Conservation (phyloP, 805 yeast genomes). For the Starmerella scarabaei region DNA sequence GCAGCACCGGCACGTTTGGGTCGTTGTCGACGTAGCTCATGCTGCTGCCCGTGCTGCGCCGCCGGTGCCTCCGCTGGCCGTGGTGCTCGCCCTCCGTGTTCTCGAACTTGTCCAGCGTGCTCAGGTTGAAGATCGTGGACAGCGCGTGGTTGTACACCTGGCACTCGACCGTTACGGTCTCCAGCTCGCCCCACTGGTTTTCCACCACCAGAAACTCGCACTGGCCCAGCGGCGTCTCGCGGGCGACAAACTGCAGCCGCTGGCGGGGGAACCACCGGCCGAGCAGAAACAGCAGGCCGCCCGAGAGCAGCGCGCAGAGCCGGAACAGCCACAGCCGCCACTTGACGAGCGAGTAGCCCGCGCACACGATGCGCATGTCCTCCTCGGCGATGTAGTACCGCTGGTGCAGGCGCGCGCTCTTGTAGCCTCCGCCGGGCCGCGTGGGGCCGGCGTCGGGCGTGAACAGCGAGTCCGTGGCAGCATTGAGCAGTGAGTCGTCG, state of each 20-base stretch:
- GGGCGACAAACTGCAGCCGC: conserved; percentile 35
- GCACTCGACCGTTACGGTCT: conserved; percentile 43
- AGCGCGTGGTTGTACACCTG: conserved; percentile 57
- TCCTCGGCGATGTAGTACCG: conserved; percentile 90
- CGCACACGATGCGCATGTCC: conserved; percentile 86
- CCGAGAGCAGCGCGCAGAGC: conserved; percentile 41
- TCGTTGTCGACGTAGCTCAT: conserved; percentile 32
- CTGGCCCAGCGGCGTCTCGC: conserved; percentile 49
- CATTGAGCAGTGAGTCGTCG: too few species aligned
- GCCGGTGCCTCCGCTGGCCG: too few species aligned
- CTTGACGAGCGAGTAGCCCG: conserved; percentile 58
- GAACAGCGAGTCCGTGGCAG: background rate
- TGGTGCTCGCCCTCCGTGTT: conserved; percentile 6
- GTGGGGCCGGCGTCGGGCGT: background rate
- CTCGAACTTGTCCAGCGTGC: conserved; percentile 6
- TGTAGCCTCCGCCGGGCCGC: background rate
- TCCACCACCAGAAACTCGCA: conserved; percentile 92
- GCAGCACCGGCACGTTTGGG: conserved; percentile 57
- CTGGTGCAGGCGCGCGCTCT: conserved; percentile 35
- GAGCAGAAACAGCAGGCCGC: conserved; percentile 61
- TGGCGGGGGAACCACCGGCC: conserved; percentile 79
- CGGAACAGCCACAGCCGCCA: conserved; percentile 39
- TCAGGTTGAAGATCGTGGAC: conserved; percentile 45
- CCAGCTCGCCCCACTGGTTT: conserved; percentile 81
- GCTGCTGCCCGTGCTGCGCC: conserved; percentile 1